Base-by-base conservation (phyloP, 352 stramenopile species). In the Globisporangium takayamanum region DNA sequence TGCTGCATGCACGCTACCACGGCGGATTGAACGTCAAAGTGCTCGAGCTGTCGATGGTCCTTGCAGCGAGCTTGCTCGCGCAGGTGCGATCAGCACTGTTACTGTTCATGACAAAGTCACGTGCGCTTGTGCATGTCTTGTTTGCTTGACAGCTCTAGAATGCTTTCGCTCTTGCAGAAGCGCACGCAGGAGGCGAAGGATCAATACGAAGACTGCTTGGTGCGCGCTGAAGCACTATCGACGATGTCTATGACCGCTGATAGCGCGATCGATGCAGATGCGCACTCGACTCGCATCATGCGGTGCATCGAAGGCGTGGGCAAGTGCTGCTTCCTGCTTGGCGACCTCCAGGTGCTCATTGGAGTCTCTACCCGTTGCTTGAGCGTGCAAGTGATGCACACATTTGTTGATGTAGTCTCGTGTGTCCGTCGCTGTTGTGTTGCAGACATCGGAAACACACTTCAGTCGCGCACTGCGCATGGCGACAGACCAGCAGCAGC, bases 301-400 rank as follows among this genome's bases (percentile, higher is more conserved):
- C 37, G 62, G n/a, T 86, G 72, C 39, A 55, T 61, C 6, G 80
- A 90, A 37, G 68, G 67, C 6, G 44, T 89, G 0, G 80, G 69
- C 18, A 80, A 77, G 39, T 87, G 76, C n/a, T 72, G 59, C 26
- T 88, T 89, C 44, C 53, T 87, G 11, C 58, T 78, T 0, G 74
- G 74, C 3, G 66, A 84, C 5, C 81, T 87, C 15, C 52, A 84
- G 60, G 79, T 87, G 5, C 33, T 39, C 5, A 7, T 39, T 39
- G 5, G 33, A 0, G 5, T 39, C 7, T 5, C 28, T 5, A 33
- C 28, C 11, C 10, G 5, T 39, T 12, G 10, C 10, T 10, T 39
- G 33, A 10, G 10, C 6, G 33, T 12, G 33, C 33, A 39, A 39
- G 6, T 11, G 10, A 39, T 39, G 33, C 7, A 10, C 1, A 5